These are phyloP conservation scores for Penicillium alfredii DNA, from an alignment of 495 filamentous ascomycete genomes.

Conservation along the genomic window DNA sequence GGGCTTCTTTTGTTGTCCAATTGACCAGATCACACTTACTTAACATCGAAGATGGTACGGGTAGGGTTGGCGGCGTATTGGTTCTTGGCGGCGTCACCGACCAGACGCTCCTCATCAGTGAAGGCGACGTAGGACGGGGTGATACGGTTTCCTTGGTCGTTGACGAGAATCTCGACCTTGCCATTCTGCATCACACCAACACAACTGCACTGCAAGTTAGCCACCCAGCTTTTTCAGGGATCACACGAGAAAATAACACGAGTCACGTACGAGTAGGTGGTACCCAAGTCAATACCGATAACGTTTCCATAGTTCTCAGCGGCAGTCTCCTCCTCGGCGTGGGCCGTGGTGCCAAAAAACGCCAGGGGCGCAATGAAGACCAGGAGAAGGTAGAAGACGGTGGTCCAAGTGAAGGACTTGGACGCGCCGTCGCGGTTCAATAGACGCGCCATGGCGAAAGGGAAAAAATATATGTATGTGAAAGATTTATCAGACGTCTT, in stretches of 20 bases:
- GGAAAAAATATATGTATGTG: conserved; percentile 13
- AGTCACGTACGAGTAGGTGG: conserved; percentile 74
- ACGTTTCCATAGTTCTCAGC: conserved; percentile 74
- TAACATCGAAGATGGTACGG: conserved; percentile 88
- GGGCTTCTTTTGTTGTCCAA: not conserved
- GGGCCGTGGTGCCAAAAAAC: conserved; percentile 61
- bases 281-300: conserved; percentile 97
- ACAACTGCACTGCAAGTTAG: conserved; percentile 46
- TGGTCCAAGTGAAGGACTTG: conserved; percentile 57
- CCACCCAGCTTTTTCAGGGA: not conserved
- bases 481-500: conserved; percentile 4
- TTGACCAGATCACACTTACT: conserved; percentile 52
- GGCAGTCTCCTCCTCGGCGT: conserved; percentile 66
- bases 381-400: conserved; percentile 77
- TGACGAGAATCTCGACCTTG: conserved; percentile 95
- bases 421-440: conserved; percentile 39
- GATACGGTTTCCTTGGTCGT: conserved; percentile 98
- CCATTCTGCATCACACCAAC: conserved; percentile 99
- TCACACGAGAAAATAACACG: no score
- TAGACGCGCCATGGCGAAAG: conserved; percentile 42
- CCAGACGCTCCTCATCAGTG: conserved; percentile 93
- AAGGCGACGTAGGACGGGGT: conserved; percentile 98
- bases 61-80: conserved; percentile 91
- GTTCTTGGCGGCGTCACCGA: conserved; percentile 99
- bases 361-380: conserved; percentile 71